Percentiles rank a stretch among this genome's conserved stretches.
Conservation (phyloP, 1,139 yeast genomes). For the Geotrichum reessii region DNA sequence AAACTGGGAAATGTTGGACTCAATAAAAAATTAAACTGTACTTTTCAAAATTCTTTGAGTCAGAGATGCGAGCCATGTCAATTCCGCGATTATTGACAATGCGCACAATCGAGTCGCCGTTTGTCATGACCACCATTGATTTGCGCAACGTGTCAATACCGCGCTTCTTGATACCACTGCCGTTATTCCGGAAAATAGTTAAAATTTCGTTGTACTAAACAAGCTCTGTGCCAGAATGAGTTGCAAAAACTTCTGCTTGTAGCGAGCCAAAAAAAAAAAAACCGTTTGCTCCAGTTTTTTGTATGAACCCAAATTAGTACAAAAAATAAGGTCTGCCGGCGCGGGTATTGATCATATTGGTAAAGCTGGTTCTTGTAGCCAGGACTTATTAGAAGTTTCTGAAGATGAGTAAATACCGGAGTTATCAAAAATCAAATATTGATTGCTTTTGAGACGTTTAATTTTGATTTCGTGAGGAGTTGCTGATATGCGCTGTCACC, state of each 20-base stretch:
- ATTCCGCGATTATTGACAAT: slow-evolving; percentile 34
- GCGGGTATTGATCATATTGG: neutral
- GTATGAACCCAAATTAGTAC: neutral
- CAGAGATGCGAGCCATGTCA: slow-evolving; percentile 71
- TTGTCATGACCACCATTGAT: slow-evolving; percentile 11
- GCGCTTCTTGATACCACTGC: neutral
- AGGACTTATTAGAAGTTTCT: neutral
- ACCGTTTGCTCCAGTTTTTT: slow-evolving; percentile 36
- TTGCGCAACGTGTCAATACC: neutral
- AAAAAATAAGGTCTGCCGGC: slow-evolving; percentile 10
- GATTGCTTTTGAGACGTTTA: slow-evolving; percentile 31
- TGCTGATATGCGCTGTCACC: slow-evolving; percentile 18
- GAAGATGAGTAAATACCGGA: neutral
- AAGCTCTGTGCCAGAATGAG: slow-evolving; percentile 60
- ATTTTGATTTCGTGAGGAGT: slow-evolving; percentile 26
- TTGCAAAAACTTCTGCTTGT: slow-evolving; percentile 76
- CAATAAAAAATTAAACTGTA: slow-evolving; percentile 63
- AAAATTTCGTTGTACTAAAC: slow-evolving; percentile 49
- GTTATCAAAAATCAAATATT: slow-evolving; percentile 29
- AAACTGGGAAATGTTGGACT: slow-evolving; percentile 50
- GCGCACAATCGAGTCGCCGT: slow-evolving; percentile 34
- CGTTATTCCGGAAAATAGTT: slow-evolving; percentile 32
- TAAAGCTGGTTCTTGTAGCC: neutral
- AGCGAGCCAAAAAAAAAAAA: slow-evolving; percentile 69
- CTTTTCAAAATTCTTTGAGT: slow-evolving; percentile 56